A percentile compares a stretch with the other conserved stretches of the same genome.
phyloP scores from a whole-genome alignment of 2,329 filamentous ascomycete genomes.

The Endoconidiophora laricicola region DNA sequence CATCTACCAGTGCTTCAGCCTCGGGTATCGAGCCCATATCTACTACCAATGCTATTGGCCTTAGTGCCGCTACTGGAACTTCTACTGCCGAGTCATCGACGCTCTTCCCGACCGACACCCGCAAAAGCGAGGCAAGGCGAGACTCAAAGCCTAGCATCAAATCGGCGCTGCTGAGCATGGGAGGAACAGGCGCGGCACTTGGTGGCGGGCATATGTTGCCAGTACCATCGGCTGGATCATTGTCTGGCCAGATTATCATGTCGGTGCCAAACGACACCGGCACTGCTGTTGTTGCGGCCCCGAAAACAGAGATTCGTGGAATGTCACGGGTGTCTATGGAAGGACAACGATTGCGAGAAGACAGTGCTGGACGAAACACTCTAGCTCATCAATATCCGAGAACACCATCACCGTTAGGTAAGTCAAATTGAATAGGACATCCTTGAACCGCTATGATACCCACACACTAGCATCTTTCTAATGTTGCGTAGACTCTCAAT shows the following conservation, averaged over 20 bases:
- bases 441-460: background rate
- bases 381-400: background rate
- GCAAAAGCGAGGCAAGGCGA: background rate
- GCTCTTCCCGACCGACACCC: background rate
- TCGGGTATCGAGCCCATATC: background rate
- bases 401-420: too few species aligned
- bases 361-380: background rate
- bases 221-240: slow-evolving; percentile 9
- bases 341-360: background rate
- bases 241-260: slow-evolving; percentile 5
- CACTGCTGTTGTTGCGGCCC: slow-evolving; percentile 3
- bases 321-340: slow-evolving; percentile 6
- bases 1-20: background rate
- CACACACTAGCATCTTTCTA: background rate
- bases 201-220: slow-evolving; percentile 9
- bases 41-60: background rate
- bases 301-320: slow-evolving; percentile 9
- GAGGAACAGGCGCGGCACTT: slow-evolving; percentile 6
- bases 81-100: background rate
- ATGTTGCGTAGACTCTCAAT: background rate
- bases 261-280: slow-evolving; percentile 8
- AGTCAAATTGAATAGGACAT: too few species aligned
- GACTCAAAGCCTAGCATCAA: slow-evolving; percentile 4
- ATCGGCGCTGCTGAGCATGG: slow-evolving; percentile 13
- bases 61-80: background rate